These are phyloP conservation scores for Suillus subalutaceus DNA, from an alignment of 768 basidiomycete genomes.

Conservation along the genomic window DNA sequence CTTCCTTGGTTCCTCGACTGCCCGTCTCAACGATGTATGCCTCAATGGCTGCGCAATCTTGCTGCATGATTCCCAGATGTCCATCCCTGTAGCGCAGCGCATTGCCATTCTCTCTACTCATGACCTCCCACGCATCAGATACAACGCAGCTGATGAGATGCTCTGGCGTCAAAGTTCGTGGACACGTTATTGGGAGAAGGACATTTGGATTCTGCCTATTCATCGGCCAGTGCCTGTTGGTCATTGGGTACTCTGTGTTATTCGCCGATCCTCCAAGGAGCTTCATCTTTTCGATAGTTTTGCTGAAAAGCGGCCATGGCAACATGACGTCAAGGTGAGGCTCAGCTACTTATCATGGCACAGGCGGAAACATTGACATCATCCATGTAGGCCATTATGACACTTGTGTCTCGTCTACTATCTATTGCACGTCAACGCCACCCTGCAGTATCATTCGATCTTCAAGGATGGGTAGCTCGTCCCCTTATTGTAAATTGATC, in stretches of 20 bases:
- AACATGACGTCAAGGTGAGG: not conserved
- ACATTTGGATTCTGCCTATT: conserved; percentile 37
- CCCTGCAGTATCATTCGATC: not conserved
- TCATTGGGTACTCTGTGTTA: not conserved
- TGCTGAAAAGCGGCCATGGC: not conserved
- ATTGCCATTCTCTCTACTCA: conserved; percentile 10
- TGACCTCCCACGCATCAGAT: conserved; percentile 5
- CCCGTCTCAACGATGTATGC: too few relatives aligned
- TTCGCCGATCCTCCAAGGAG: not conserved
- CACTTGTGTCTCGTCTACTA: not conserved
- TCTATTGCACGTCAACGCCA: not conserved
- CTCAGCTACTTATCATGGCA: not conserved
- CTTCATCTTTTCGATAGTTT: not conserved
- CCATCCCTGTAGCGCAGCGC: too few relatives aligned
- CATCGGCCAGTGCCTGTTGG: not conserved
- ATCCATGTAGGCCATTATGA: not conserved
- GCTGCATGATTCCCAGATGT: too few relatives aligned
- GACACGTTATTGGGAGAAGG: conserved; percentile 31
- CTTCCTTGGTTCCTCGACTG: too few relatives aligned
- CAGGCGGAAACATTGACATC: not conserved
- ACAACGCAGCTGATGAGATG: conserved; percentile 9
- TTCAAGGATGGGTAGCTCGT: not conserved
- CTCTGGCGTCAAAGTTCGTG: conserved; percentile 23
- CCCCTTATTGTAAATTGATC: not conserved
- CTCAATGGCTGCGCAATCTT: too few relatives aligned